Conservation (phyloP, 2,329 filamentous ascomycete species). For the Penicillium carneum region DNA sequence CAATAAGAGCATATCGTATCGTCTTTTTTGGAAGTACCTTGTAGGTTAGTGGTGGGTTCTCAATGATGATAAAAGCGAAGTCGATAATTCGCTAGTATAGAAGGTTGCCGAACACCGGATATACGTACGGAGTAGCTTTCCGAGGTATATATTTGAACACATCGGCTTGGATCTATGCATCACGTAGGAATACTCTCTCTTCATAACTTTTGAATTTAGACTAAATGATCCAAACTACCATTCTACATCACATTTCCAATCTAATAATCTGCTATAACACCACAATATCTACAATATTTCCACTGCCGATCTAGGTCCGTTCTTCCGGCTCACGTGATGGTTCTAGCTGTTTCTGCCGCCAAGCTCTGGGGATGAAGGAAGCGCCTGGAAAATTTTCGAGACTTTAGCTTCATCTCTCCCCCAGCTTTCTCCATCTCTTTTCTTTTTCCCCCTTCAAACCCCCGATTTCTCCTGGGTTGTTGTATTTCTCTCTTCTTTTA, state of each 20-base stretch:
- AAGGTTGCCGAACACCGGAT: background rate
- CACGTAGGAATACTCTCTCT: background rate
- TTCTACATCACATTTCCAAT: background rate
- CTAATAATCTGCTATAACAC: too few species aligned
- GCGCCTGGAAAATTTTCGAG: constrained; percentile 48
- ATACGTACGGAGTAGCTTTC: background rate
- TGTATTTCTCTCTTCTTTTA: constrained; percentile 34
- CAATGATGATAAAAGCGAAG: background rate
- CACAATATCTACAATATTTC: background rate
- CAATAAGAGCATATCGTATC: constrained; percentile 1
- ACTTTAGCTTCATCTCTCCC: constrained; percentile 49
- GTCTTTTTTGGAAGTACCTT: too few species aligned
- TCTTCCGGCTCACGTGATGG: constrained; percentile 46
- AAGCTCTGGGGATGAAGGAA: constrained; percentile 50
- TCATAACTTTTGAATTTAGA: background rate
- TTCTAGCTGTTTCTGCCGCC: constrained; percentile 55
- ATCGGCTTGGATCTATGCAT: background rate
- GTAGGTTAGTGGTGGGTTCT: background rate
- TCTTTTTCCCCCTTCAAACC: constrained; percentile 40
- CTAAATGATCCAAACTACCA: background rate
- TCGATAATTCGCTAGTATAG: background rate
- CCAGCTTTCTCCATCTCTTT: constrained; percentile 41
- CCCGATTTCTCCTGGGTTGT: constrained; percentile 46
- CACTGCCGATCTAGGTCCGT: constrained; percentile 4
- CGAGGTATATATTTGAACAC: background rate